Percentiles rank a stretch among this genome's conserved stretches.
These are phyloP conservation scores for Trichoderma asperellum DNA, from an alignment of 2,329 filamentous ascomycete species.

Conservation along the genomic window DNA sequence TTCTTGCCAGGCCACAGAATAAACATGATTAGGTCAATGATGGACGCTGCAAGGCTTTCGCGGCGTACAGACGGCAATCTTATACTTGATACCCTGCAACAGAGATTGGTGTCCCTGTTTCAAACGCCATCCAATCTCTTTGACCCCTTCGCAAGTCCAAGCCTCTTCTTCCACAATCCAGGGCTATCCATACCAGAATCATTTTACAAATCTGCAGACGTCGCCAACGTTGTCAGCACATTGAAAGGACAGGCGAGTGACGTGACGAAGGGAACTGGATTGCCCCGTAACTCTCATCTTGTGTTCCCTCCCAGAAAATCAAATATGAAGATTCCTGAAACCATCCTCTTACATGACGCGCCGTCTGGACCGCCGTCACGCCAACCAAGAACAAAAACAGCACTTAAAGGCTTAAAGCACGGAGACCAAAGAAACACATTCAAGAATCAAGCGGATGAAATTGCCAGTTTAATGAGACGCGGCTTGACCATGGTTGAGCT, in stretches of 20 bases:
- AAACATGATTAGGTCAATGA: conserved; percentile 38
- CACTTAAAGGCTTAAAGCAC: not conserved
- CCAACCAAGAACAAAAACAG: not conserved
- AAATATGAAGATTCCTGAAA: conserved; percentile 53
- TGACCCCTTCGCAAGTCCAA: conserved; percentile 63
- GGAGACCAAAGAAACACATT: conserved; percentile 46
- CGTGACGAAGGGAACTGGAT: conserved; percentile 30
- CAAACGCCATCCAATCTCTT: conserved; percentile 54
- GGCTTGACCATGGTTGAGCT: conserved; percentile 54
- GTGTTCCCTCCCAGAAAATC: conserved; percentile 54
- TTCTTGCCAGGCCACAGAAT: conserved; percentile 59
- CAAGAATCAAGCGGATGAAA: conserved; percentile 50
- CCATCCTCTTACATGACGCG: conserved; percentile 54
- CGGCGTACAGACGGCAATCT: conserved; percentile 34
- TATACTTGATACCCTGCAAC: conserved; percentile 45
- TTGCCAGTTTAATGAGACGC: conserved; percentile 53
- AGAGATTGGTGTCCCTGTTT: conserved; percentile 52
- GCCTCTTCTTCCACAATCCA: conserved; percentile 61
- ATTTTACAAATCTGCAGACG: conserved; percentile 46
- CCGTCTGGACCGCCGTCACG: conserved; percentile 19
- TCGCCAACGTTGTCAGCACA: conserved; percentile 35
- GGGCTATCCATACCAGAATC: conserved; percentile 51
- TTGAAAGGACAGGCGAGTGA: conserved; percentile 33
- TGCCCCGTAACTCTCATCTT: conserved; percentile 49
- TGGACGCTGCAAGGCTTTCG: not conserved